Base-by-base conservation (phyloP, 2,329 filamentous ascomycete genomes). In the Diaporthe sp. region DNA sequence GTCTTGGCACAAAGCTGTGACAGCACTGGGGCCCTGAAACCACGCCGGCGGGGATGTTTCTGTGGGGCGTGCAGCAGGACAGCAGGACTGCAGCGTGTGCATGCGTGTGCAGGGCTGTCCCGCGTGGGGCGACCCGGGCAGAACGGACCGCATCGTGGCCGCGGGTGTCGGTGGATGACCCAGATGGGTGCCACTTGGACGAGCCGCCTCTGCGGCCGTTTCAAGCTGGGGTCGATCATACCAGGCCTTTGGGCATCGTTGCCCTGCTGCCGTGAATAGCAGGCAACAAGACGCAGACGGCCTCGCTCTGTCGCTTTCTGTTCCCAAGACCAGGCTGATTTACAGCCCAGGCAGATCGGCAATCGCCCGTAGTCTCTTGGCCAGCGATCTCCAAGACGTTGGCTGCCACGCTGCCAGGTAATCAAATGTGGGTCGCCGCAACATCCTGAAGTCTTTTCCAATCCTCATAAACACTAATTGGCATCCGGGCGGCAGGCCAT, bases 1-100 rank as follows among this genome's bases (percentile, higher is more conserved):
- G 63, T 58, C 72, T 76, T 74, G 74, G 74, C 74, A 72, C 74
- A 58, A 39, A 70, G 51, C 53, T 72, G 74, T 73, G 68, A 61
- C 68, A 72, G 69, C 30, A 22, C 22, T 25, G 51, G 39, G 35
- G 63, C 50, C 51, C 69, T 76, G 74, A 76, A 76, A 76, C 74
- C 10, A 53, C 50, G 42, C 68, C 27, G 65, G 71, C 59, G 44
- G 37, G 22, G 22, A 37, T 32, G 42, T 66, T 66, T 51, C 15
- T 66, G 42, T 66, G 63, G 61, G 32, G 44, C 61, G 10, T 65
- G 61, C 61, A 66, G 25, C 61, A 63, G n/a, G 37, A 63, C 30
- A 35, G 3, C 53, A 42, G n/a, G 35, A 27, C 25, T 19, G n/a
- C n/a, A 47, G n/a, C n/a, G 13, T 15, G 10, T 15, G n/a, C 50